Evolutionary conservation across 371 early-diverging fungal species (phyloP).

Genomic region (Mortierella sp.): DNA sequence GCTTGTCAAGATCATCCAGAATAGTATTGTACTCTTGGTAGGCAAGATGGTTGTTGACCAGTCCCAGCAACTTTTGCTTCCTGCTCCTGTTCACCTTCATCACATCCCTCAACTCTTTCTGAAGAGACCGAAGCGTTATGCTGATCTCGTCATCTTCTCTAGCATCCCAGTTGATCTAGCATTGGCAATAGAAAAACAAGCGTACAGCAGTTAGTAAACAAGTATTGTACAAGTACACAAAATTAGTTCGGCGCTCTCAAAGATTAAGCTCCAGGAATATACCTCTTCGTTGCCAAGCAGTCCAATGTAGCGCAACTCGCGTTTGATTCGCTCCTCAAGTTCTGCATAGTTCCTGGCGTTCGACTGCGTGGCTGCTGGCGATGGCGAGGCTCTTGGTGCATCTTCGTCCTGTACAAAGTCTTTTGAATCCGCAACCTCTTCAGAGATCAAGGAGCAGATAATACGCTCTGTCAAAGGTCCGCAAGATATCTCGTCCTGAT

Average conservation of each 20-base stretch:
- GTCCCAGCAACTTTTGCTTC: conserved; percentile 74
- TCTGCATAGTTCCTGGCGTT: conserved; percentile 51
- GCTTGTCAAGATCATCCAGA: conserved; percentile 88
- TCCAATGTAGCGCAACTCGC: conserved; percentile 86
- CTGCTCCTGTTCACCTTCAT: conserved; percentile 74
- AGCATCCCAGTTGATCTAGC: conserved; percentile 74
- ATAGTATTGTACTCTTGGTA: conserved; percentile 91
- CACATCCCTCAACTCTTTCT: conserved; percentile 82
- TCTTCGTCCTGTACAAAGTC: conserved; percentile 53
- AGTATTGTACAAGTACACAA: neutral
- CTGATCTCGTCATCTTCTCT: conserved; percentile 88
- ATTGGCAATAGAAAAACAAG: neutral
- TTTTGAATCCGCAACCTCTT: conserved; percentile 62
- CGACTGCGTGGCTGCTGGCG: conserved; percentile 23
- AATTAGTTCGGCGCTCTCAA: neutral
- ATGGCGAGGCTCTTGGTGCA: conserved; percentile 9
- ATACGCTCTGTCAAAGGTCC: conserved; percentile 83
- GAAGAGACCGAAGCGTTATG: conserved; percentile 75
- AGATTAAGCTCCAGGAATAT: neutral
- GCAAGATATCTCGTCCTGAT: conserved; percentile 67
- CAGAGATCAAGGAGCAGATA: conserved; percentile 76
- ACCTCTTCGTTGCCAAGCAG: conserved; percentile 84
- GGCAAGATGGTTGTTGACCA: conserved; percentile 82
- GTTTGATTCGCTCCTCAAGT: conserved; percentile 86
- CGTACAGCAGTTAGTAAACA: neutral